Evolutionary conservation across 164 flowering plant genomes (phyloP).

Genomic region (Vitis cinerea): DNA sequence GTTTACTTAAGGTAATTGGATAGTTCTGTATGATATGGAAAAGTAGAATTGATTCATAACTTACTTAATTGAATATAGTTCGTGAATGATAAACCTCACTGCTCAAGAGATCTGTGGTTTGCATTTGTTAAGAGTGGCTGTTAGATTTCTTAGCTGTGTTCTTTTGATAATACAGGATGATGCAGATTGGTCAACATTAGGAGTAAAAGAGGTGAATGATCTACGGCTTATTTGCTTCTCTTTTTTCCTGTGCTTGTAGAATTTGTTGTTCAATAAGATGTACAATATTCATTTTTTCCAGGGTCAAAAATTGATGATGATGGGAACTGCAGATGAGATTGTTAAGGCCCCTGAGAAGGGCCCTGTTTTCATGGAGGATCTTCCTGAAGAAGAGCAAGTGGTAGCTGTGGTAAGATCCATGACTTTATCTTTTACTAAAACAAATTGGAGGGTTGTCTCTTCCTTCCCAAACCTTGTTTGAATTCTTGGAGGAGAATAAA

Average conservation of each 20-base stretch:
- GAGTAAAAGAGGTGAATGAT: slow-evolving; percentile 73
- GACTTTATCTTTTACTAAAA: not conserved
- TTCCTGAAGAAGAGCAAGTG: slow-evolving; percentile 93
- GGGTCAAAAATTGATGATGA: slow-evolving; percentile 99
- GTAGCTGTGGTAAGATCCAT: slow-evolving; percentile 58
- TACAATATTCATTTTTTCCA: slow-evolving; percentile 16
- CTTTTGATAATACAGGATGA: slow-evolving; percentile 66
- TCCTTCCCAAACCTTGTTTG: not conserved
- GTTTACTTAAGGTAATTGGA: slow-evolving; percentile 74
- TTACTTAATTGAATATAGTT: not conserved
- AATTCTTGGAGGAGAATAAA: not conserved
- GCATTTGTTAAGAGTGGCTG: not conserved
- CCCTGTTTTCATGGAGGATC: slow-evolving; percentile 87
- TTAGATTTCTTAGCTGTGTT: not conserved
- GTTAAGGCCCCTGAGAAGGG: slow-evolving; percentile 95
- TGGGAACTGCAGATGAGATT: slow-evolving; percentile 98
- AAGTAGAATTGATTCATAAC: not conserved
- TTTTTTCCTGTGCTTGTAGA: not conserved
- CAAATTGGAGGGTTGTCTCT: too few species aligned
- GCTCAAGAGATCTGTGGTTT: too few species aligned
- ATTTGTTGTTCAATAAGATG: not conserved
- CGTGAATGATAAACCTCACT: too few species aligned
- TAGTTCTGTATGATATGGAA: not conserved
- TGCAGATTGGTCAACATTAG: slow-evolving; percentile 86
- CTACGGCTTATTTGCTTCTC: not conserved